A percentile compares a stretch with the other conserved stretches of the same genome.
phyloP scores from a whole-genome alignment of 306 rosid species.

The Vigna mungo region DNA sequence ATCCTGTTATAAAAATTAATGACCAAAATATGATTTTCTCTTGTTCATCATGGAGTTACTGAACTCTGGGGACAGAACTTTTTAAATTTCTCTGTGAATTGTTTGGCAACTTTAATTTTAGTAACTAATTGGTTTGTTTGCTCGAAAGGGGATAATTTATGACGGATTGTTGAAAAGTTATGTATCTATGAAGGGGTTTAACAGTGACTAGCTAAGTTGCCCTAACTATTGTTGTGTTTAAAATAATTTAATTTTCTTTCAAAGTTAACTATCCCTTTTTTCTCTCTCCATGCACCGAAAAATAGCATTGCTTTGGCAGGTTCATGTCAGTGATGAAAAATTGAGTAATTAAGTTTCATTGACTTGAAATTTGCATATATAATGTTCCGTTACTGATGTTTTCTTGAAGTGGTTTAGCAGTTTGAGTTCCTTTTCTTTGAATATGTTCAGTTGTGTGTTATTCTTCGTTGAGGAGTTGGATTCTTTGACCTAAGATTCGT shows the following conservation, averaged over 20 bases:
- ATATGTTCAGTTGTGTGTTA: neutral
- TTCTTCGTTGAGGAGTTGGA: constrained; percentile 9
- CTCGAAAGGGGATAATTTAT: neutral
- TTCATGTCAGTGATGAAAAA: neutral
- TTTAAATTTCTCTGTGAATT: neutral
- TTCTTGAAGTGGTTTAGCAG: neutral
- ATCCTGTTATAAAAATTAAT: too few species aligned
- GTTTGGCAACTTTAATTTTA: neutral
- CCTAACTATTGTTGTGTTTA: neutral
- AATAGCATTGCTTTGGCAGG: too few species aligned
- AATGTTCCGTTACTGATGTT: neutral
- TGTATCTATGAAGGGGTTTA: neutral
- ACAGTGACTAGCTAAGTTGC: neutral
- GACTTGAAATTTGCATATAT: too few species aligned
- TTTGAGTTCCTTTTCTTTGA: constrained; percentile 19
- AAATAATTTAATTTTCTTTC: too few species aligned
- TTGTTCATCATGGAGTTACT: neutral
- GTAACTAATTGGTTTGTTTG: neutral
- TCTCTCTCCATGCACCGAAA: too few species aligned
- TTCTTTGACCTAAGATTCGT: neutral
- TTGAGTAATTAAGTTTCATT: neutral
- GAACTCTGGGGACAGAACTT: neutral
- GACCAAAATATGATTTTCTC: neutral
- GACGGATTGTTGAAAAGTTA: neutral
- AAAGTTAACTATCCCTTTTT: too few species aligned